Evolutionary conservation across 352 stramenopile genomes (phyloP).

Genomic region (Globisporangium recalcitrans): DNA sequence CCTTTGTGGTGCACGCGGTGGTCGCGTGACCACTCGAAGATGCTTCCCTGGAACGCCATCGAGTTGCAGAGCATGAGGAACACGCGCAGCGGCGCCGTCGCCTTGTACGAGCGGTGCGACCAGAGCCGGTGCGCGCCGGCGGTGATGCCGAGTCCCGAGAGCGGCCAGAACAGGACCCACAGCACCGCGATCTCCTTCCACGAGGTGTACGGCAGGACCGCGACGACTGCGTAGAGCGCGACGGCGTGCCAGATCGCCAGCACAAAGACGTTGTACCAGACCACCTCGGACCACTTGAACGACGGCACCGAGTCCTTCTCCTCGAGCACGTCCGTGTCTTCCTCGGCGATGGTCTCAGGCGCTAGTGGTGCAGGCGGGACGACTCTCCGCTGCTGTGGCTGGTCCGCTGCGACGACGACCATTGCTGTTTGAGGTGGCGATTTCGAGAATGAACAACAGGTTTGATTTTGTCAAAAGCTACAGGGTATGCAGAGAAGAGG

Average conservation of each 20-base stretch:
- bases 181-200: constrained; percentile 47
- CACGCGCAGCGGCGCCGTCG: constrained; percentile 83
- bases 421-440: neutral
- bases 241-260: constrained; percentile 63
- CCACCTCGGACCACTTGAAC: constrained; percentile 67
- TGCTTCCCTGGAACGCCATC: constrained; percentile 95
- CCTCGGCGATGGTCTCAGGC: constrained; percentile 27
- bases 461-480: too few relatives aligned
- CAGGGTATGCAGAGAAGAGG: neutral
- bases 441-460: neutral
- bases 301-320: constrained; percentile 27
- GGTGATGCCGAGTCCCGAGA: constrained; percentile 95
- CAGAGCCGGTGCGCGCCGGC: constrained; percentile 96
- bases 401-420: neutral
- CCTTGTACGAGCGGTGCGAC: constrained; percentile 96
- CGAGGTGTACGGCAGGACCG: constrained; percentile 46
- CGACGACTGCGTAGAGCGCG: constrained; percentile 66
- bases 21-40: constrained; percentile 98
- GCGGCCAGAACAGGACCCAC: constrained; percentile 58
- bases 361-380: neutral
- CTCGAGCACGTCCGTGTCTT: constrained; percentile 32
- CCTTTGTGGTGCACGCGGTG: constrained; percentile 99
- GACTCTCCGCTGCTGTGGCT: neutral
- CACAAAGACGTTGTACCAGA: constrained; percentile 85
- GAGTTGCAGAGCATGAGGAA: constrained; percentile 98